Evolutionary conservation across 176 grass and related monocot species (phyloP).

Genomic region (Microstegium vimineum): DNA sequence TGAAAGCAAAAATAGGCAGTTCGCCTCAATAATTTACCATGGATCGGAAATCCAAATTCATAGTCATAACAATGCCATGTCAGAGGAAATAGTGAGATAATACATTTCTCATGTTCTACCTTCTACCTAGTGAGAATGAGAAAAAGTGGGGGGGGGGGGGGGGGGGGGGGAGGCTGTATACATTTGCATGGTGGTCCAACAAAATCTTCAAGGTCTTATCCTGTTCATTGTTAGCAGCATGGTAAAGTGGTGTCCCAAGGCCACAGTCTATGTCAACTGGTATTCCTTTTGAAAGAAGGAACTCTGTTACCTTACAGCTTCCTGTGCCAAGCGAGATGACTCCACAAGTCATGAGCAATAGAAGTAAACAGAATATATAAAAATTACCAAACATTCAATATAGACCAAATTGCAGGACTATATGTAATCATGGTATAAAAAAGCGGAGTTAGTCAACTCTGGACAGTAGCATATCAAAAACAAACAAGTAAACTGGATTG

Average conservation of each 20-base stretch:
- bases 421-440: not conserved
- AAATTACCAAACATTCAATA: not conserved
- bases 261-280: constrained; percentile 31
- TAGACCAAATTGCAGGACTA: not conserved
- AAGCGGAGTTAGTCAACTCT: not conserved
- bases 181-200: constrained; percentile 16
- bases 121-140: not conserved
- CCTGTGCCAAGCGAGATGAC: constrained; percentile 18
- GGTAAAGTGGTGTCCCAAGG: constrained; percentile 18
- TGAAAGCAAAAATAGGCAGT: constrained; percentile 18
- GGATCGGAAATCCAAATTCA: not conserved
- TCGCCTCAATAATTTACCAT: not conserved
- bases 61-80: not conserved
- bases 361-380: not conserved
- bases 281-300: constrained; percentile 28
- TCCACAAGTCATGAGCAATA: not conserved
- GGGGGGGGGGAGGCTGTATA: not conserved
- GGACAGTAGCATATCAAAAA: not conserved
- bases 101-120: no score
- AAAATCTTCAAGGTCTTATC: constrained; percentile 41
- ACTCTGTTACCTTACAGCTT: constrained; percentile 28
- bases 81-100: not conserved
- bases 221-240: constrained; percentile 26
- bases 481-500: not conserved
- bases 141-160: not conserved